Evolutionary conservation across 2,329 filamentous ascomycete genomes (phyloP).

Genomic region (Drechmeria coniospora): DNA sequence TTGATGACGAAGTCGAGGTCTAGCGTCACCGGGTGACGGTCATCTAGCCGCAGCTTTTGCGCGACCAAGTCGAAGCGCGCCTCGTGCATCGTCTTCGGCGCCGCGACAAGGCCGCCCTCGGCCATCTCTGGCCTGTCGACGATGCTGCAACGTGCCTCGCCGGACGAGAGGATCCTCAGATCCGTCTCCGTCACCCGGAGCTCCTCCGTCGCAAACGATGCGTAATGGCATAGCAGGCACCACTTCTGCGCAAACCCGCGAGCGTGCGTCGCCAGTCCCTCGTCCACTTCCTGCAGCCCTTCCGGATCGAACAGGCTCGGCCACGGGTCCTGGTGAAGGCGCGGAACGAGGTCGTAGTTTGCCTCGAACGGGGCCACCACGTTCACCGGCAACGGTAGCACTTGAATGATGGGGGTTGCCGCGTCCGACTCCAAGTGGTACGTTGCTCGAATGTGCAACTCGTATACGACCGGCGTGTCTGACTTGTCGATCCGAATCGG

Average conservation of each 20-base stretch:
- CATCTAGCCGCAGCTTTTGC: conserved; percentile 67
- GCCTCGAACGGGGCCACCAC: conserved; percentile 80
- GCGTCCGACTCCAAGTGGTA: conserved; percentile 71
- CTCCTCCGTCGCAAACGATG: conserved; percentile 63
- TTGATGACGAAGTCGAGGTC: conserved; percentile 61
- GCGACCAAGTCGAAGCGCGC: conserved; percentile 58
- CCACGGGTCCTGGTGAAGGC: conserved; percentile 66
- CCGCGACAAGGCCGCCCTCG: conserved; percentile 32
- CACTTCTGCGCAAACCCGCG: conserved; percentile 66
- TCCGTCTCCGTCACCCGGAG: conserved; percentile 48
- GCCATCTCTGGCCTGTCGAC: conserved; percentile 22
- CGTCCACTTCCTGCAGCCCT: conserved; percentile 21
- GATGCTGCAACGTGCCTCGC: conserved; percentile 43
- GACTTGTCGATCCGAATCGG: conserved; percentile 35
- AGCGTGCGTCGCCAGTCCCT: conserved; percentile 14
- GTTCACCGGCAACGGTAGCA: conserved; percentile 49
- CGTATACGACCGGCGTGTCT: conserved; percentile 38
- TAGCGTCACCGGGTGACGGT: conserved; percentile 58
- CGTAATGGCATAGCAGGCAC: conserved; percentile 57
- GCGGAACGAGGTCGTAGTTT: conserved; percentile 73
- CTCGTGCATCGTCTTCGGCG: conserved; percentile 54
- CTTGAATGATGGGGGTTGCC: conserved; percentile 67
- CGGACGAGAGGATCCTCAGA: conserved; percentile 43
- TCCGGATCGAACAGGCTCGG: conserved; percentile 68
- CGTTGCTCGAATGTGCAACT: conserved; percentile 54